Evolutionary conservation across 352 stramenopile species (phyloP), one percentile per base, ranked within the genome.

Genomic region (Thalassiosira exigua): DNA sequence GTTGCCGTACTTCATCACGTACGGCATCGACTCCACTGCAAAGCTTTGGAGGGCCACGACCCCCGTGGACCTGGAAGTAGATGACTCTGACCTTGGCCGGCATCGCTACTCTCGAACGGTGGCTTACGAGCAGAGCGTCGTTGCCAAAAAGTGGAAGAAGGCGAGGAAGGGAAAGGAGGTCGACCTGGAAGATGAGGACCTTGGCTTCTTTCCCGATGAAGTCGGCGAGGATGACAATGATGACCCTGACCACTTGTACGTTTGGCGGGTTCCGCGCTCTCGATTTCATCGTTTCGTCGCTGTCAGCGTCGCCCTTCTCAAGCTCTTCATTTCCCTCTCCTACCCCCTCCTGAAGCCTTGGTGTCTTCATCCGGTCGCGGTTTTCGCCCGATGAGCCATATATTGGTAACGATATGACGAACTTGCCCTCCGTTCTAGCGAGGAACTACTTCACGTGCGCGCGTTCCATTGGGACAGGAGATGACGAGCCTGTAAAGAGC

Each of bases 11-110:
- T 93, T 93, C 42, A 74, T 91, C 12, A 91, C 81, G 1, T 93
- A 93, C 67, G 88, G 88, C 2, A 93, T 92, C 50, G 88, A 93
- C 86, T 88, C 81, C 1, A 92, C 84, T 30, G 88, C 86, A 11
- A 92, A 92, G 56, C 69, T 93, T 22, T 93, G 88, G 88, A 70
- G 88, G 66, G 81, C 86, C 9, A 90, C 81, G n/a, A 77, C 36
- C 29, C 88, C 88, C 5, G 77, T 91, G 29, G 86, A 90, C 62
- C 33, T 56, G 27, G 69, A 89, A 19, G 60, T 89, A 3, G 86
- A 93, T 50, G 88, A 93, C 62, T 90, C 85, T 33, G 66, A 85
- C 66, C 24, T 69, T 12, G 77, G 77, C 14, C 71, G 77, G 29
- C 81, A 60, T 44, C 46, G 52, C 4, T 75, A 74, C 57, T 79